These are phyloP conservation scores for Bjerkandera adusta DNA, from an alignment of 1,284 basidiomycete genomes.

Conservation along the genomic window DNA sequence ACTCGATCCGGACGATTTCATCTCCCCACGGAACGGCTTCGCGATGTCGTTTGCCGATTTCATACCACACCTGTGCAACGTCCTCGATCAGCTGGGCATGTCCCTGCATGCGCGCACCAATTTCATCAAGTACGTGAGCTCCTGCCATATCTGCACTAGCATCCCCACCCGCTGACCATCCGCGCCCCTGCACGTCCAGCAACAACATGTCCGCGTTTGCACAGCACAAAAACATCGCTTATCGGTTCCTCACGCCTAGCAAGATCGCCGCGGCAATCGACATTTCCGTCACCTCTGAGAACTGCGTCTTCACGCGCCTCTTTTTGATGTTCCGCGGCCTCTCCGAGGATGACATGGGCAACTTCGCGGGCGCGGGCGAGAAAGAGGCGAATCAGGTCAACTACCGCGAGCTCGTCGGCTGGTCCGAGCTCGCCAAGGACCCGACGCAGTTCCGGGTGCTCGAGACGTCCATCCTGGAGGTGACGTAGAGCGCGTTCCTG, in stretches of 20 bases:
- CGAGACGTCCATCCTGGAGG: conserved; percentile 74
- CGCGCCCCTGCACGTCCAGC: conserved; percentile 42
- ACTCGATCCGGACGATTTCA: conserved; percentile 71
- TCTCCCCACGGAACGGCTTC: conserved; percentile 74
- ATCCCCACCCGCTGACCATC: no score
- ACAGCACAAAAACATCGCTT: conserved; percentile 78
- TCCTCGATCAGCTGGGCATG: conserved; percentile 76
- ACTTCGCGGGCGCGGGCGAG: conserved; percentile 75
- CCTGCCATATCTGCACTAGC: conserved; percentile 2
- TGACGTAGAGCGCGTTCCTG: conserved; percentile 30
- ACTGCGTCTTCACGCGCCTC: conserved; percentile 77
- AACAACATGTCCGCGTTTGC: conserved; percentile 72
- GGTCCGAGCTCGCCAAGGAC: conserved; percentile 77
- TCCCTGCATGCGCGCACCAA: conserved; percentile 74
- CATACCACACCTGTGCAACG: conserved; percentile 70
- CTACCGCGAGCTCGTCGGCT: conserved; percentile 75
- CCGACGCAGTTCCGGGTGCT: conserved; percentile 67
- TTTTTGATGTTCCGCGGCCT: conserved; percentile 82
- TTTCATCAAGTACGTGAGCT: conserved; percentile 63
- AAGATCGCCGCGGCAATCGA: conserved; percentile 81
- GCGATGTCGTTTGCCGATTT: conserved; percentile 79
- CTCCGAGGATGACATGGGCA: conserved; percentile 70
- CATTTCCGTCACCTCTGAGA: conserved; percentile 74
- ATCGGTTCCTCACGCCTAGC: conserved; percentile 75
- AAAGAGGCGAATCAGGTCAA: conserved; percentile 78